Base-by-base conservation (phyloP, 108 stramenopile genomes). In the Nitzschia sp. region DNA sequence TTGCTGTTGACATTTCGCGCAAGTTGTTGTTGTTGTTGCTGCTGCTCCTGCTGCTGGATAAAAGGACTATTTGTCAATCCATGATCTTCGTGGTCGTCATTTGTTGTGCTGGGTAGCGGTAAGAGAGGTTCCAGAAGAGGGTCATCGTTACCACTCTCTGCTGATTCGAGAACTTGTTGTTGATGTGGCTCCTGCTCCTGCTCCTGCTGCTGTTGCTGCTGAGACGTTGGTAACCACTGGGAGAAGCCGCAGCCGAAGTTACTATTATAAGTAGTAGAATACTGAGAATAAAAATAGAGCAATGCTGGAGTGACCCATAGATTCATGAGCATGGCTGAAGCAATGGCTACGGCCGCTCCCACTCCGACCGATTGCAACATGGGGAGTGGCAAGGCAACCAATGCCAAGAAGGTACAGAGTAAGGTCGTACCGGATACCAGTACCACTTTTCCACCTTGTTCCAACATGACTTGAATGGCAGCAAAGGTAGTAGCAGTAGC, bases 341-440 rank as follows among this genome's bases (percentile, higher is more conserved):
- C 30, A n/a, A 77, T 66, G 8, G 63, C 53, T 23, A 72, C 65
- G 13, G 71, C 28, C 1, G 71, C 76, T 3, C 66, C 70, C 17
- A 72, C 22, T 22, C 76, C 76, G n/a, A 64, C 66, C 16, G 53
- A 44, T 45, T 66, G 45, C 32, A 77, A 32, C 54, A 77, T 54
- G 2, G 33, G 45, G 19, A 66, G 35, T 6, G 76, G 76, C 35
- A 77, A 63, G 15, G 46, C 36, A 0, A 67, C 48, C 41, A 77
- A 33, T 1, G 69, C 76, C 6, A 35, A 23, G 35, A 77, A 77
- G 17, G 70, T 67, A 33, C 56, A 64, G 29, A 58, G 16, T n/a
- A 77, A 45, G 19, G 76, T 77, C 28, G 25, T 29, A 34, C 76
- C 76, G 36, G 33, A 41, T 5, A 53, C 63, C 3, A 77, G 1